phyloP scores from a whole-genome alignment of 306 rosid genomes.

The Boehmeria nivea region DNA sequence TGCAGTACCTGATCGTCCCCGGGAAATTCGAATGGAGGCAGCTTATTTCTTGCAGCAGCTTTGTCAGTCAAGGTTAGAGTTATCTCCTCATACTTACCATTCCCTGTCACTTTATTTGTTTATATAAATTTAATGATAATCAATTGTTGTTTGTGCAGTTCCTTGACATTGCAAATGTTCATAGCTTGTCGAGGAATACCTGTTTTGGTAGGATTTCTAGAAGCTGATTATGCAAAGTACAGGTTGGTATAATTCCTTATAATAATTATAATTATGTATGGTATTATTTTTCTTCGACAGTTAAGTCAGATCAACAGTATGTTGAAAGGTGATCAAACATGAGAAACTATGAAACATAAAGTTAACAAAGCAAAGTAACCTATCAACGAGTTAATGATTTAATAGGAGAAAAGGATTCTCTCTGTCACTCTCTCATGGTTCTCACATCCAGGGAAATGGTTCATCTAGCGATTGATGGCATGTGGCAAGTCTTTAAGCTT shows the following conservation, averaged over 20 bases:
- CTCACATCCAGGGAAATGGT: constrained; percentile 85
- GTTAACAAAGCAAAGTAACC: too few species aligned
- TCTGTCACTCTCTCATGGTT: neutral
- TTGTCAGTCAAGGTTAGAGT: constrained; percentile 84
- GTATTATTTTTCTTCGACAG: constrained; percentile 4
- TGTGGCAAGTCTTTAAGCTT: constrained; percentile 99
- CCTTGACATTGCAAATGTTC: constrained; percentile 97
- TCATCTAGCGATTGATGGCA: constrained; percentile 99
- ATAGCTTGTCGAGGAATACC: constrained; percentile 98
- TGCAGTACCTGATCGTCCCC: constrained; percentile 84
- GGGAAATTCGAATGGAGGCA: constrained; percentile 99
- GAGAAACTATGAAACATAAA: constrained; percentile 1
- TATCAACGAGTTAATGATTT: too few species aligned
- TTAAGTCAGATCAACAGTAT: neutral
- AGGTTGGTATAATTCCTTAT: constrained; percentile 45
- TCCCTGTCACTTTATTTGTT: constrained; percentile 1
- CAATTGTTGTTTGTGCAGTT: constrained; percentile 40
- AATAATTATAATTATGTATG: neutral
- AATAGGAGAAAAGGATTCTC: too few species aligned
- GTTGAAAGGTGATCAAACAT: neutral
- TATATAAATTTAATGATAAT: constrained; percentile 16
- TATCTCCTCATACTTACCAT: constrained; percentile 12
- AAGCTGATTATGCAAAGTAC: constrained; percentile 97
- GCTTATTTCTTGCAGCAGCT: constrained; percentile 91
- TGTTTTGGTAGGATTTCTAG: constrained; percentile 93